Base-by-base conservation (phyloP, 2,329 filamentous ascomycete genomes). In the Cladosporium sp. region DNA sequence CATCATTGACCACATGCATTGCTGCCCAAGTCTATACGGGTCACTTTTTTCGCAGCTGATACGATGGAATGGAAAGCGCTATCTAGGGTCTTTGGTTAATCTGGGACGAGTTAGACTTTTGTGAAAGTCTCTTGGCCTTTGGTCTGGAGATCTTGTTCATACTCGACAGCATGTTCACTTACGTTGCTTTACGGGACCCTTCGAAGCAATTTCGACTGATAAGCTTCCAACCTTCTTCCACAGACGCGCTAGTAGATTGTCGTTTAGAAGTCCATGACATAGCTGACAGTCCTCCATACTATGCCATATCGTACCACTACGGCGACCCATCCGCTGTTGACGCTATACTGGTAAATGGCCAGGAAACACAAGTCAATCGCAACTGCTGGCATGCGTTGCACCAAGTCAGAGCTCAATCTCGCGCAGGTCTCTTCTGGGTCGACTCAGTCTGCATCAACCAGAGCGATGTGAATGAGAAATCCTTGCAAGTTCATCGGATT, bases 401-500 rank as follows among this genome's bases (percentile, higher is more conserved):
- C 18, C 59, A 59, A 66, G 47, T 58, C n/a, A 14, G 24, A 15
- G 18, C 30, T 4, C 54, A 63, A 4, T n/a, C 57, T 4, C 24
- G 6, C 15, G 38, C 21, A 21, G 41, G 28, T 36, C 41, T 14
- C n/a, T 61, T 47, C 44, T 68, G 68, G 68, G 59, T 66, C 5
- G 68, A 69, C 49, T 55, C 66, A 8, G 28, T 69, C 3, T 69
- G 68, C 32, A 69, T 69, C 47, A 66, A 69, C n/a, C 68, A 68
- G 30, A 44, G 34, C 21, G 66, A 69, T 44, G n/a, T 63, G 11
- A 21, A 55, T 15, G 68, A 70, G 34, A 38, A 66, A 28, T 47
- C 65, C 21, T 24, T 64, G 12, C 67, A 69, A 36, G 68, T 70
- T 8, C 28, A 66, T 21, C 15, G 67, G 18, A 70, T 70, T 59